Evolutionary conservation across 2,329 filamentous ascomycete species (phyloP), one percentile per base, ranked within the genome.

Genomic region (Fusarium sp.): DNA sequence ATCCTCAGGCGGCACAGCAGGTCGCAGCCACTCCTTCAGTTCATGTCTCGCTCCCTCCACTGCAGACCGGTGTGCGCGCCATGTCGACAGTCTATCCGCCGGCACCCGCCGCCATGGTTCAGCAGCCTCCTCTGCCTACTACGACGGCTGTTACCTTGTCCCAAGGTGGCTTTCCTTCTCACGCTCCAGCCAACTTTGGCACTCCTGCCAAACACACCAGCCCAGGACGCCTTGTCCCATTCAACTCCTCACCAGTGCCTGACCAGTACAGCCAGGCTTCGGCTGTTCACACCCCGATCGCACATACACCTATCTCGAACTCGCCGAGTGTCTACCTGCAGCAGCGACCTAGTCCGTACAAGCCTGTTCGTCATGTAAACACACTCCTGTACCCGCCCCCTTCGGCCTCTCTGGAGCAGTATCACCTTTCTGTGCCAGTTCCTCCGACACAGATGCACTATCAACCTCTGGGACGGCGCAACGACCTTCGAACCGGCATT

Each of bases 331-430:
- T 93, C 75, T 96, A 96, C 79, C 84, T 97, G 36, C 91, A 92
- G 75, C 93, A 97, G 77, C 88, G 96, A 61, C 90, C 92, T 68
- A 98, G 95, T 60, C 96, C 96, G 3, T 98, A 98, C 80, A 92
- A 93, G 69, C 95, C 95, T 1, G 91, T 97, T 38, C 91, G 94
- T 58, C 88, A 93, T 65, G 93, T 97, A 64, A 93, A 96, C 72
- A 97, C 93, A 0, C 86, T 98, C n/a, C 84, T 97, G 29, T 93
- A 96, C 63, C 94, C 94, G 31, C 93, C 93, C 6, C 92, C 93
- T 0, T 91, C 92, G 23, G 86, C 89, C 8, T 93, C 93, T 7
- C 86, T 96, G 68, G 90, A 95, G 68, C 87, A 91, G 72, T 91
- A 93, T 76, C 85, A 91, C 70, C 83, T 92, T 6, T 74, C 79